Evolutionary conservation across 83 land plant genomes (phyloP).

Genomic region (Isoetes engelmannii): DNA sequence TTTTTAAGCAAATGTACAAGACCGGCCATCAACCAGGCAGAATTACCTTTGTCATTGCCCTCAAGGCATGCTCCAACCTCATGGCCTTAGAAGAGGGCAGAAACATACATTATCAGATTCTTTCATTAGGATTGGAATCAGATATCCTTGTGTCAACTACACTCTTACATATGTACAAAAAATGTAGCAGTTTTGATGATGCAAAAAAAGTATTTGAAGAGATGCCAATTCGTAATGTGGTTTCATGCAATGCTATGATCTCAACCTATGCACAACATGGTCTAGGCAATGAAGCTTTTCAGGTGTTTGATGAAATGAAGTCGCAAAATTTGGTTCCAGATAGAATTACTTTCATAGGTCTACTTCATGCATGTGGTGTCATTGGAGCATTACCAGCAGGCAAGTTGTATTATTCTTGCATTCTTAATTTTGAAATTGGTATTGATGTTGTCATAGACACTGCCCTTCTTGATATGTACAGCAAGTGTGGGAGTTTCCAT

Average conservation of each 20-base stretch:
- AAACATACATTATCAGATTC: neutral
- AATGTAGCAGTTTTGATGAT: neutral
- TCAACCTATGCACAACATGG: constrained; percentile 5
- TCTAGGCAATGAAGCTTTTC: neutral
- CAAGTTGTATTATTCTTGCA: too few relatives aligned
- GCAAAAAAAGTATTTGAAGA: neutral
- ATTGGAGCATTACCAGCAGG: neutral
- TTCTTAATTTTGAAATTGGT: too few relatives aligned
- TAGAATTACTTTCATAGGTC: neutral
- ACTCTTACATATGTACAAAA: neutral
- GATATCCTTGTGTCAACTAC: neutral
- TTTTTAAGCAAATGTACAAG: neutral
- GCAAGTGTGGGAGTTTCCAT: neutral
- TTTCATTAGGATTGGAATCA: neutral
- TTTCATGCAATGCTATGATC: constrained; percentile 3
- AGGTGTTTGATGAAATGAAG: constrained; percentile 1
- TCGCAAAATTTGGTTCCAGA: neutral
- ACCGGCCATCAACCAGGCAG: neutral
- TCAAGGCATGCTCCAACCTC: neutral
- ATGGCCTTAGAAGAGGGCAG: constrained; percentile 2
- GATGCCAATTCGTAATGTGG: neutral
- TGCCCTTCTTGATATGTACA: too few relatives aligned
- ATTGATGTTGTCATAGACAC: too few relatives aligned
- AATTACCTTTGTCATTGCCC: neutral
- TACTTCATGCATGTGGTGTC: neutral